Base-by-base conservation (phyloP, 345 rosid species). In the Gossypium arboreum region DNA sequence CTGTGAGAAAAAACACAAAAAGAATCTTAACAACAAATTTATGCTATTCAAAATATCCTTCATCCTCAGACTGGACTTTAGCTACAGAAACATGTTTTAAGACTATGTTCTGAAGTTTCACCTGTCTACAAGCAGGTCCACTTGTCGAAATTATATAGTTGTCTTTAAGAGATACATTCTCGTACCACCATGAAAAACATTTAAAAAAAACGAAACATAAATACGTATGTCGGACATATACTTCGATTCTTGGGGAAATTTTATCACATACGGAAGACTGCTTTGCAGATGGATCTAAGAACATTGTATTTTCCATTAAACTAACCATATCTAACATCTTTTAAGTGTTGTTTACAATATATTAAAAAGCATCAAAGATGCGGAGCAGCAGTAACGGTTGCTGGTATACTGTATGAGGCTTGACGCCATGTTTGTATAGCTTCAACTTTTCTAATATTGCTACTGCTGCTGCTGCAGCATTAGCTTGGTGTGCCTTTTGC, bases 401-500 rank as follows among this genome's bases (percentile, higher is more conserved):
- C 44, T 12, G 24, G 44, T n/a, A 54, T n/a, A 11, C 27, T 55
- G 34, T 9, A 39, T 24, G 1, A 48, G 56, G 58, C 43, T n/a
- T 47, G 1, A 24, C 29, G 29, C 27, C 43, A 16, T 59, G 56
- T 48, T 47, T 47, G 18, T 2, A 17, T 47, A 12, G 64, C 51
- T 17, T 56, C 60, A 56, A 58, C 29, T 22, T 9, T 60, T 29
- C 43, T 29, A 61, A 25, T 15, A 52, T 60, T 18, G 39, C 44
- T 72, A 58, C 11, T 75, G 66, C 44, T 72, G 66, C 11, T 75
- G 66, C 44, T 72, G 66, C 11, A 72, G 66, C 12, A 51, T 56
- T 67, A 73, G 75, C 68, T 87, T 90, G 73, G 78, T 83, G 68
- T 94, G 92, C 83, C 90, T 86, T 45, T 78, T 78, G 81, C 87